Evolutionary conservation across 2,329 filamentous ascomycete genomes (phyloP), one percentile per base, ranked within the genome.

Genomic region (Calonectria fujianensis): DNA sequence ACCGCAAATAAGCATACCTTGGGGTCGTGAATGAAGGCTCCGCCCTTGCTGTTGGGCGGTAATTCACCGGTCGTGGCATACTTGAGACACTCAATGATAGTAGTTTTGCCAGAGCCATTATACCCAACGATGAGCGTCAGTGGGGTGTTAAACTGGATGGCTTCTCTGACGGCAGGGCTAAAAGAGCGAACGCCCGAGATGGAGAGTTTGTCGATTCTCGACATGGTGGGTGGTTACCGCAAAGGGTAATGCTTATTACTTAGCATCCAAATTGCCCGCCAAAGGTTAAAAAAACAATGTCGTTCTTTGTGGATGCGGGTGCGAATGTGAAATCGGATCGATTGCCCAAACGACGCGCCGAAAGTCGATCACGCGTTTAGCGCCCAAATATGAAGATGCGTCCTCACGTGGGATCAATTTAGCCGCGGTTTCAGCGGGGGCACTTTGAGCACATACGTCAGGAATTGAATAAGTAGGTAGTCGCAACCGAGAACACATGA

Each of bases 31-130:
- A 99, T 95, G 84, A 98, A 99, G 65, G 96, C 96, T 39, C 96
- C 96, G 35, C 94, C 94, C 79, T 93, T 94, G 87, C 93, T 96
- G 88, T 98, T 98, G 39, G 97, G 95, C 1, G 97, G 97, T 63
- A 98, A 91, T 82, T 97, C 94, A 72, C 97, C 97, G 10, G 96
- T 98, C 24, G 97, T 98, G 68, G 95, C 96, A 92, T 98, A 99
- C 84, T 98, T 98, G 82, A 99, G 94, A 84, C 96, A 98, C 85
- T 99, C 97, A 85, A 99, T 99, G 83, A 99, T 98, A 73, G 97
- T 98, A 13, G 97, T 99, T 88, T 99, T 99, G 76, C 97, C 97
- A 1, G 96, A 98, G 70, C 97, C 97, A 87, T 99, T 99, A 86
- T 96, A 95, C 73, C 97, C 97, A 73, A 99, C 97, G 79, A 99